These are phyloP conservation scores for Phytophthora hybrid DNA, from an alignment of 352 stramenopile species.

Conservation along the genomic window DNA sequence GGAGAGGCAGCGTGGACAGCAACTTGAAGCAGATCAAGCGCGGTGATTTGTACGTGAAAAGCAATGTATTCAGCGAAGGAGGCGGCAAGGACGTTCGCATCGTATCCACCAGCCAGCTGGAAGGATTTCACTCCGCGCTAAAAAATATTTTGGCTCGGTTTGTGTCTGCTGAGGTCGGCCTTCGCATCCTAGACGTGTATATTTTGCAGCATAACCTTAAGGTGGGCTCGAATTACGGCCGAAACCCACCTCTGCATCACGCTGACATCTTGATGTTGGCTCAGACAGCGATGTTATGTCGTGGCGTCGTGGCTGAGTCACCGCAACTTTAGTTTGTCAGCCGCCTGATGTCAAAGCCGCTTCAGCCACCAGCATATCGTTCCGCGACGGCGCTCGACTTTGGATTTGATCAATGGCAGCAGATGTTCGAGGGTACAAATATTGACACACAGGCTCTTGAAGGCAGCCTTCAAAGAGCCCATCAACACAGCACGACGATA, in stretches of 20 bases:
- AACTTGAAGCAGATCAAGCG: constrained; percentile 7
- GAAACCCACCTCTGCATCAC: constrained; percentile 5
- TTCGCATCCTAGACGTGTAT: constrained; percentile 5
- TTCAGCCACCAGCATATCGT: background rate
- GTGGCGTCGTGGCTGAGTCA: background rate
- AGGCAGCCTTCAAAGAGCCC: background rate
- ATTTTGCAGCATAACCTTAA: constrained; percentile 12
- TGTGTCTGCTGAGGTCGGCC: constrained; percentile 1
- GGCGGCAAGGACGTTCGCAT: background rate
- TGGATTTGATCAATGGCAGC: constrained; percentile 3
- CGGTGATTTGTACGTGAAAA: constrained; percentile 5
- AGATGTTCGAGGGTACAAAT: background rate
- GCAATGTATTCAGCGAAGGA: background rate
- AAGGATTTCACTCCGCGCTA: background rate
- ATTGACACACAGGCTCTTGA: background rate
- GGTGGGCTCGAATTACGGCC: background rate
- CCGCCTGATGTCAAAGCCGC: background rate
- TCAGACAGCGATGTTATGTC: background rate
- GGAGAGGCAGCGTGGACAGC: background rate
- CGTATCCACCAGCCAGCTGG: constrained; percentile 1
- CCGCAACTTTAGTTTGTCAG: constrained; percentile 2
- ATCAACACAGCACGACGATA: background rate
- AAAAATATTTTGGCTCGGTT: background rate
- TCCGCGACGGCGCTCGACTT: constrained; percentile 2
- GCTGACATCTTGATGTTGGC: background rate